phyloP scores from a whole-genome alignment of 768 basidiomycete species.

The Omphalotus guepiniiformis region DNA sequence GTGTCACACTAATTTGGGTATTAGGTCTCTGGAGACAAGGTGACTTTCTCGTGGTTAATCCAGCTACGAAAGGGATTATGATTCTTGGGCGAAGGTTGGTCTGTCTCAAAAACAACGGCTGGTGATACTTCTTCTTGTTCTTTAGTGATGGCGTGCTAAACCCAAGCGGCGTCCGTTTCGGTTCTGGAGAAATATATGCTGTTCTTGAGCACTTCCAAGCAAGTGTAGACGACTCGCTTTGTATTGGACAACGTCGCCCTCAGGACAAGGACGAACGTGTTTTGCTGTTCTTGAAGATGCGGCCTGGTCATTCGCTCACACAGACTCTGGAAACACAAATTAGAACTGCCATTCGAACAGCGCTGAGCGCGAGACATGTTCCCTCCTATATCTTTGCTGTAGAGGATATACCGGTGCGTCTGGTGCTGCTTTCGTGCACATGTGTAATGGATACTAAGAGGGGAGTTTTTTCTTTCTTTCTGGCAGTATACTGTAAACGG shows the following conservation, averaged over 20 bases:
- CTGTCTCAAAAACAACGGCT: background rate
- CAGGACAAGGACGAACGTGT: constrained; percentile 71
- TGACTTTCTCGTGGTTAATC: constrained; percentile 64
- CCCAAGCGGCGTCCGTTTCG: constrained; percentile 79
- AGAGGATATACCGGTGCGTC: constrained; percentile 61
- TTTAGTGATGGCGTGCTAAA: constrained; percentile 68
- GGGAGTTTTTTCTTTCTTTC: background rate
- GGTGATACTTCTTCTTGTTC: background rate
- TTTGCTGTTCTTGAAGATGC: constrained; percentile 70
- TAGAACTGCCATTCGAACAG: constrained; percentile 49
- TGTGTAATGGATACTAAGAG: background rate
- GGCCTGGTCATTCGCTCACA: constrained; percentile 40
- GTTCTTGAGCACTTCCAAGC: constrained; percentile 56
- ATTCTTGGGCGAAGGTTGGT: constrained; percentile 58
- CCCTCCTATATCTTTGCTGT: constrained; percentile 64
- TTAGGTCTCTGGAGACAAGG: constrained; percentile 64
- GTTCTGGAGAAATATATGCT: constrained; percentile 77
- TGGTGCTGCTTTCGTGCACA: no score
- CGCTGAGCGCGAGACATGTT: constrained; percentile 71
- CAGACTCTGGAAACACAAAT: constrained; percentile 42
- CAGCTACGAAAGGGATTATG: constrained; percentile 53
- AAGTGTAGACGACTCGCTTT: constrained; percentile 63
- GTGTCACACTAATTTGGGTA: constrained; percentile 4
- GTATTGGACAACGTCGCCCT: constrained; percentile 64
- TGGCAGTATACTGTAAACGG: constrained; percentile 71